phyloP scores from a whole-genome alignment of 352 stramenopile genomes.

The Phytopythium helicoides region DNA sequence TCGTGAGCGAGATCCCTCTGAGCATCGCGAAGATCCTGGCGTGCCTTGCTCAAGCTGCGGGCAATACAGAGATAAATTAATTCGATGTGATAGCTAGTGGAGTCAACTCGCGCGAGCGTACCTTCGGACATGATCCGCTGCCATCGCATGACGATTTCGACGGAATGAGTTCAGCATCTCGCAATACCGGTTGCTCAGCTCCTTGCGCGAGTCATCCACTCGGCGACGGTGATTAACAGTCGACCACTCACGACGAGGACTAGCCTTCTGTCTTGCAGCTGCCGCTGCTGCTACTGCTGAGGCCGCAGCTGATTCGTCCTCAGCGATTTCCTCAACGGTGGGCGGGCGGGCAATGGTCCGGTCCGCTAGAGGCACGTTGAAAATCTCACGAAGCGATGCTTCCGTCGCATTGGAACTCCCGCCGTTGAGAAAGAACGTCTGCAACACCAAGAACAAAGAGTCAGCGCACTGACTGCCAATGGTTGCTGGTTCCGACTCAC shows the following conservation, averaged over 20 bases:
- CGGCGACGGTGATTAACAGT: conserved; percentile 50
- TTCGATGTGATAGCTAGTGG: background rate
- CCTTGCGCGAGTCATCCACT: conserved; percentile 48
- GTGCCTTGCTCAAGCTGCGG: conserved; percentile 43
- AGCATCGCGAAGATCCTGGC: conserved; percentile 49
- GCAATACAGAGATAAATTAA: too few species aligned
- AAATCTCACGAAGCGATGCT: conserved; percentile 59
- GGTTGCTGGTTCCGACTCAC: conserved; percentile 16
- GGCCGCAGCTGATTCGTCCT: conserved; percentile 15
- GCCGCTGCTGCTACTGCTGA: conserved; percentile 1
- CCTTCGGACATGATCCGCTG: conserved; percentile 53
- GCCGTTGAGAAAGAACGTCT: conserved; percentile 72
- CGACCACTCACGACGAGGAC: conserved; percentile 22
- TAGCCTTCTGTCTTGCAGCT: conserved; percentile 14
- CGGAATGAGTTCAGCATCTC: conserved; percentile 58
- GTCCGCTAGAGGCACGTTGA: conserved; percentile 38
- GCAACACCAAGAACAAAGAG: too few species aligned
- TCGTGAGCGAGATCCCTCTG: conserved; percentile 63
- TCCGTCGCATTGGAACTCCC: conserved; percentile 66
- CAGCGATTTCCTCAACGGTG: conserved; percentile 14
- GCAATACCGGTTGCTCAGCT: conserved; percentile 60
- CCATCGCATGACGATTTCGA: conserved; percentile 45
- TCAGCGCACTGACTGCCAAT: background rate
- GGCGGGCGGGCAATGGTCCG: conserved; percentile 7
- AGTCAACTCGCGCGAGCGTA: conserved; percentile 20